Evolutionary conservation across 257 asterid species (phyloP).

Genomic region (Primulina eburnea): DNA sequence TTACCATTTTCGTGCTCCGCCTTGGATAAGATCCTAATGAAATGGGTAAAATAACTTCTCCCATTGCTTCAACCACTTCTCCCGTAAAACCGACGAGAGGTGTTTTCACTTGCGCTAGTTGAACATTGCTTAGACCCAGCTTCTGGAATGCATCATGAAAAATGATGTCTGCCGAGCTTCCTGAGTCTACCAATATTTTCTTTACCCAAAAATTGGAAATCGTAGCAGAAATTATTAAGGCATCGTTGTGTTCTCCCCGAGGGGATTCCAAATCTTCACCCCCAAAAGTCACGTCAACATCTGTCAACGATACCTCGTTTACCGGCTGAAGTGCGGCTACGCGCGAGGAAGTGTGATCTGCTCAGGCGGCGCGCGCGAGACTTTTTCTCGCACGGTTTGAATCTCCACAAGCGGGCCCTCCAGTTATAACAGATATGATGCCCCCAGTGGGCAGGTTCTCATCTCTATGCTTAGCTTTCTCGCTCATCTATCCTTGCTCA

Average conservation of each 20-base stretch:
- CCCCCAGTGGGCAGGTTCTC: too few species aligned
- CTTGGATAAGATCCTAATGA: background rate
- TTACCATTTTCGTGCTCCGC: background rate
- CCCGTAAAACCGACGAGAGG: background rate
- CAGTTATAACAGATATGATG: too few species aligned
- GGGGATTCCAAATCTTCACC: too few species aligned
- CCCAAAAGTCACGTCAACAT: too few species aligned
- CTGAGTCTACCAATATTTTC: background rate
- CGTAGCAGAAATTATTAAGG: background rate
- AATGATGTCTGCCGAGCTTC: background rate
- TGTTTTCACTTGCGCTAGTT: background rate
- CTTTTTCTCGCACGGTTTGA: too few species aligned
- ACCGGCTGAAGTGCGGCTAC: too few species aligned
- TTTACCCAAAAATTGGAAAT: background rate
- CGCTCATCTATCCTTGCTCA: too few species aligned
- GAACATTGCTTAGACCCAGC: fast-evolving
- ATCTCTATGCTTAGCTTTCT: too few species aligned
- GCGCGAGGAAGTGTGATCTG: too few species aligned
- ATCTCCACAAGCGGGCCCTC: too few species aligned
- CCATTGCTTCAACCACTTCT: background rate
- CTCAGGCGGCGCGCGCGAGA: too few species aligned
- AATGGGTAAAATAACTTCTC: background rate
- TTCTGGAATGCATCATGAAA: background rate
- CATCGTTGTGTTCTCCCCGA: too few species aligned
- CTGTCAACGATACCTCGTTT: fast-evolving